Evolutionary conservation across 257 asterid genomes (phyloP).

Genomic region (Cruciata laevipes): DNA sequence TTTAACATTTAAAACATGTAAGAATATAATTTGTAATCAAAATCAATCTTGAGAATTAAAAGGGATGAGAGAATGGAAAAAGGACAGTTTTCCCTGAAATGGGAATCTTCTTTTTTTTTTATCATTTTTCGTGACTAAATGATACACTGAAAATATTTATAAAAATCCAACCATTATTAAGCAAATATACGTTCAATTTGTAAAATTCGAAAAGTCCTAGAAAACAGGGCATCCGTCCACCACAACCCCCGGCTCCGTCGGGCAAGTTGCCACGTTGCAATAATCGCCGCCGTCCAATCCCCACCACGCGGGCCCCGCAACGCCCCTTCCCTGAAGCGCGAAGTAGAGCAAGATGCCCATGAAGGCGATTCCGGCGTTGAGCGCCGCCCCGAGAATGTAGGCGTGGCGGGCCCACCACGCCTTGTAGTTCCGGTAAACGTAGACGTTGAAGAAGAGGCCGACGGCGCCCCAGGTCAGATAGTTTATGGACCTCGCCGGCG

Average conservation of each 20-base stretch:
- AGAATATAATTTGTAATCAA: too few species aligned
- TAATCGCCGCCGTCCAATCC: slow-evolving; percentile 52
- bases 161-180: neutral
- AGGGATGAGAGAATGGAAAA: too few species aligned
- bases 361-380: slow-evolving; percentile 55
- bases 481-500: slow-evolving; percentile 49
- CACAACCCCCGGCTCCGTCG: slow-evolving; percentile 47
- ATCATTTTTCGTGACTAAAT: too few species aligned
- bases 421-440: slow-evolving; percentile 41
- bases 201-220: neutral
- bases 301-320: slow-evolving; percentile 61
- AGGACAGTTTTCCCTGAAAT: too few species aligned
- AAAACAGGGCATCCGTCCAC: slow-evolving; percentile 51
- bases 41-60: too few species aligned
- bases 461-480: slow-evolving; percentile 48
- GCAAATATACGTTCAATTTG: too few species aligned
- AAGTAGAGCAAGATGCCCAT: slow-evolving; percentile 57
- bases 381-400: slow-evolving; percentile 53
- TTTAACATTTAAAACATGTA: too few species aligned
- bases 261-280: slow-evolving; percentile 57
- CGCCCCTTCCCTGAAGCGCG: slow-evolving; percentile 31
- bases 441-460: slow-evolving; percentile 53
- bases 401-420: slow-evolving; percentile 79
- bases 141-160: too few species aligned
- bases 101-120: too few species aligned